Percentiles rank a stretch among this genome's conserved stretches.
Conservation (phyloP, 768 basidiomycete genomes). For the Suillus clintonianus region DNA sequence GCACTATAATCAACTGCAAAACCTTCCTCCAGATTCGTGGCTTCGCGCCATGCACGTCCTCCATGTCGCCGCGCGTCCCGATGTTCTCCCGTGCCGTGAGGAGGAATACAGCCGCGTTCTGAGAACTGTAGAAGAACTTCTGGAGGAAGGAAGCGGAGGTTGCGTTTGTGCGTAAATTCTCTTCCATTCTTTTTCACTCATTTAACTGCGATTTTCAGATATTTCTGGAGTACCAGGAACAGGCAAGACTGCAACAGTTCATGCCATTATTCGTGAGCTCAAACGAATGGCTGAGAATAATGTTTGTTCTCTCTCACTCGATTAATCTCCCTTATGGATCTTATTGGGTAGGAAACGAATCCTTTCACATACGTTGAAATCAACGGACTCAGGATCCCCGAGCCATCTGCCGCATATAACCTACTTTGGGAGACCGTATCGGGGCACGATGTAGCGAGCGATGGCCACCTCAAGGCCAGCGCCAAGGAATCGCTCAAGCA, state of each 20-base stretch:
- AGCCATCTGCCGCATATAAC: constrained; percentile 89
- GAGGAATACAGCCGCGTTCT: constrained; percentile 80
- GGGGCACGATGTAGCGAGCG: constrained; percentile 65
- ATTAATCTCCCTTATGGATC: background rate
- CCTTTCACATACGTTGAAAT: constrained; percentile 98
- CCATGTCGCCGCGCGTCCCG: constrained; percentile 92
- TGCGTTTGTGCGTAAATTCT: constrained; percentile 75
- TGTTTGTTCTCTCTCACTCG: constrained; percentile 42
- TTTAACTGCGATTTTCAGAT: constrained; percentile 48
- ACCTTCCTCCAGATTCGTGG: constrained; percentile 76
- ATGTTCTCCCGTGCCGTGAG: constrained; percentile 85
- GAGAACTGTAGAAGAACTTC: constrained; percentile 74
- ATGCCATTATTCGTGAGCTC: constrained; percentile 86
- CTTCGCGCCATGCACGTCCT: constrained; percentile 86
- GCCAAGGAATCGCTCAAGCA: constrained; percentile 82
- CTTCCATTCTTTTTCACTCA: constrained; percentile 6
- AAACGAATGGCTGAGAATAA: constrained; percentile 84
- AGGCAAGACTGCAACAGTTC: constrained; percentile 97
- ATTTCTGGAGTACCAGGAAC: constrained; percentile 99
- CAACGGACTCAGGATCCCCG: constrained; percentile 91
- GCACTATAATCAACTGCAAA: constrained; percentile 42
- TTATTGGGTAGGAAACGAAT: constrained; percentile 69
- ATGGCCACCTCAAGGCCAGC: constrained; percentile 66
- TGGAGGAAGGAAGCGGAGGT: constrained; percentile 93
- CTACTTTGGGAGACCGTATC: constrained; percentile 93